Evolutionary conservation across 441 rosid genomes (phyloP).

Genomic region (Omphalea diandra): DNA sequence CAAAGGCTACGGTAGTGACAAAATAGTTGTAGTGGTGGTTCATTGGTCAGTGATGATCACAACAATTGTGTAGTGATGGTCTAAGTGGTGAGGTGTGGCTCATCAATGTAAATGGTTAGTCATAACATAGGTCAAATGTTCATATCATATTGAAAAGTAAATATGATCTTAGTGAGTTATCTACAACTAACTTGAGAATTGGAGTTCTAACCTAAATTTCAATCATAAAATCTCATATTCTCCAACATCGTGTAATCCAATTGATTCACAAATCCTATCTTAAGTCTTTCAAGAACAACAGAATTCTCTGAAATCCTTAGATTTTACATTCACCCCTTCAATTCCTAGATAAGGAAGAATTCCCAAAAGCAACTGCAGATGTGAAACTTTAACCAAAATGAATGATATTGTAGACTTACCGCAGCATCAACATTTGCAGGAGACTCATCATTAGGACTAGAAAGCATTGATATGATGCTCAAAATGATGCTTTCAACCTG

Average conservation of each 20-base stretch:
- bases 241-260: neutral
- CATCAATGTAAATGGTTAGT: too few relatives aligned
- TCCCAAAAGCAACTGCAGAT: neutral
- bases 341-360: neutral
- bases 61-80: too few relatives aligned
- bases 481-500: conserved; percentile 96
- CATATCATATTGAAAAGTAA: too few relatives aligned
- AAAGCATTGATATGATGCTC: conserved; percentile 91
- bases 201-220: neutral
- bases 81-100: too few relatives aligned
- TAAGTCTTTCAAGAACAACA: neutral
- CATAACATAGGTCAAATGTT: too few relatives aligned
- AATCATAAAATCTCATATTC: neutral
- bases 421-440: conserved; percentile 96
- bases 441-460: conserved; percentile 87
- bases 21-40: too few relatives aligned
- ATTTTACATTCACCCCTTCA: too few relatives aligned
- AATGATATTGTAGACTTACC: conserved; percentile 35
- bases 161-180: neutral
- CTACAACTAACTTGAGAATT: neutral
- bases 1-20: too few relatives aligned
- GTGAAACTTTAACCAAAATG: neutral
- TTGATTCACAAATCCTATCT: neutral
- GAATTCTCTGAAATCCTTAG: neutral
- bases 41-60: too few relatives aligned